Base-by-base conservation (phyloP, 495 filamentous ascomycete species). In the Aspergillus kassunensis region DNA sequence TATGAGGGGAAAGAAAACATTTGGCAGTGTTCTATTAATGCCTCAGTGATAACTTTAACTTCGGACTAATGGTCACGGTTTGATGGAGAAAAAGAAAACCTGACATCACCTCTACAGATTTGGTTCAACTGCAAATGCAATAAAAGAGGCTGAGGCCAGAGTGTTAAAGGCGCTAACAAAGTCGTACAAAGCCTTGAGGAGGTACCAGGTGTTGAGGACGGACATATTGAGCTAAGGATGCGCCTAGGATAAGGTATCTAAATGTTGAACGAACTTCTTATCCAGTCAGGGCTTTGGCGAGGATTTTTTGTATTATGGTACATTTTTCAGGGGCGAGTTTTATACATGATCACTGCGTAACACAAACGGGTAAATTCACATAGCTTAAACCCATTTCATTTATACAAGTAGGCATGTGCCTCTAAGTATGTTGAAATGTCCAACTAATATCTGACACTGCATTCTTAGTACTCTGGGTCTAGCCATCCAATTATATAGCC, bases 261-360 rank as follows among this genome's bases (percentile, higher is more conserved):
- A 20, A 16, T 23, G 25, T 29, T 13, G 29, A 25, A 47, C 37
- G 19, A 24, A 27, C 21, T 18, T 37, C 20, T 45, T 45, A 20
- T 45, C 41, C 49, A 37, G 49, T 45, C 30, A 25, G 39, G 19
- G 20, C 29, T 3, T 36, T 25, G 16, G 8, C 6, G 29, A 31
- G 29, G 6, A 31, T 13, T 27, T 16, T 29, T 31, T 12, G 37
- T n/a, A 13, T 12, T 15, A 6, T 44, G 16, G 47, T 52, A 37
- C 40, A 36, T 52, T 44, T 44, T 44, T 44, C 30, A 42, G 48
- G 48, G 48, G 36, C 36, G 41, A 31, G 18, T 12, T 12, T 18
- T 16, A 18, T 18, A n/a, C n/a, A n/a, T n/a, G n/a, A n/a, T n/a
- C n/a, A n/a, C n/a, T n/a, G n/a, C 13, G 46, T 49, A 39, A 49